Percentiles rank a stretch among this genome's conserved stretches.
These are phyloP conservation scores for Fraxinus americana DNA, from an alignment of 257 asterid species.

Conservation along the genomic window DNA sequence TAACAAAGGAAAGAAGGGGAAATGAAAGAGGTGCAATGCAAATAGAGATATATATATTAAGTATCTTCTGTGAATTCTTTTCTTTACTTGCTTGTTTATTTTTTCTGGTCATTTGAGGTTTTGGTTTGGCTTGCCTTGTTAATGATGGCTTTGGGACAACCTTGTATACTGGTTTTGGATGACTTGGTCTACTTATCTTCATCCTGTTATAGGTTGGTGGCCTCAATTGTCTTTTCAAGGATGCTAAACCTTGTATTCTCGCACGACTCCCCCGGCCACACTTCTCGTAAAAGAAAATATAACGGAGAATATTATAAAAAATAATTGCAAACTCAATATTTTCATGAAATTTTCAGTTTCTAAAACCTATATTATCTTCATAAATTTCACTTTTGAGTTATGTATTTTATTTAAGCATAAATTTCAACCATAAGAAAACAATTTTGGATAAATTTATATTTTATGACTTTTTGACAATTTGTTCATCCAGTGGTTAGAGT, in stretches of 20 bases:
- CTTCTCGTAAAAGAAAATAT: constrained; percentile 44
- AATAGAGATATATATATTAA: constrained; percentile 39
- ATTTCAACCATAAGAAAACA: not conserved
- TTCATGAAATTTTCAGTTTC: not conserved
- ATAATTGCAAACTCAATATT: not conserved
- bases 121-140: constrained; percentile 31
- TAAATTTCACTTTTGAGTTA: constrained; percentile 2
- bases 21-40: constrained; percentile 32
- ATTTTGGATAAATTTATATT: not conserved
- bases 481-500: constrained; percentile 19
- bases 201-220: constrained; percentile 22
- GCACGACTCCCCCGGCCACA: constrained; percentile 20
- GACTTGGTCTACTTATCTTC: constrained; percentile 30
- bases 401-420: not conserved
- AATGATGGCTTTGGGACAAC: constrained; percentile 21
- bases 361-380: not conserved
- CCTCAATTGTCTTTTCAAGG: constrained; percentile 37
- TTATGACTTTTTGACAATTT: constrained; percentile 9
- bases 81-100: constrained; percentile 47
- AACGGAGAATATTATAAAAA: not conserved
- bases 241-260: constrained; percentile 30
- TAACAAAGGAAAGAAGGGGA: constrained; percentile 34
- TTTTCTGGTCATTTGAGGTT: constrained; percentile 25
- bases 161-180: constrained; percentile 2
- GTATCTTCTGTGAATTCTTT: constrained; percentile 36